Conservation (phyloP, 2,329 filamentous ascomycete genomes). For the Capronia americana region DNA sequence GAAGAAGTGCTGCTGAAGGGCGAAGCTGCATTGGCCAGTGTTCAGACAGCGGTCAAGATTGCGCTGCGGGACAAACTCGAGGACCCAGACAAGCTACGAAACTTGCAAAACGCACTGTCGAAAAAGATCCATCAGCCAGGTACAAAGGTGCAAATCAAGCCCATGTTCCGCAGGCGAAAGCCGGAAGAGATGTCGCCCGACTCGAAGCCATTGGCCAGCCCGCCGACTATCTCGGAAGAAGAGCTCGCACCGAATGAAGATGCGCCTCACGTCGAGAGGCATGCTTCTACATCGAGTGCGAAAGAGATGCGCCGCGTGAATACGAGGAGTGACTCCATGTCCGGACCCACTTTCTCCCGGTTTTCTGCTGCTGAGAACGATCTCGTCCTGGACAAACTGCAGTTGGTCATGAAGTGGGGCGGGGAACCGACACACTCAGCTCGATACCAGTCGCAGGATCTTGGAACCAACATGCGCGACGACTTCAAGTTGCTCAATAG, state of each 20-base stretch:
- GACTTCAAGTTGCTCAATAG: constrained; percentile 92
- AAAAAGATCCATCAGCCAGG: constrained; percentile 95
- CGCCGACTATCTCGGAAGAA: constrained; percentile 24
- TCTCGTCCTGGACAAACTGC: constrained; percentile 90
- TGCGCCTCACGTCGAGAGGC: constrained; percentile 19
- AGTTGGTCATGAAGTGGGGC: constrained; percentile 98
- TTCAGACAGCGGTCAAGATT: constrained; percentile 82
- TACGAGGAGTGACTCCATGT: constrained; percentile 80
- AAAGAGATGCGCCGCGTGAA: constrained; percentile 55
- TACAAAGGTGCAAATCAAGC: constrained; percentile 98
- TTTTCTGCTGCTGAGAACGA: constrained; percentile 94
- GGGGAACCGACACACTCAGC: constrained; percentile 97
- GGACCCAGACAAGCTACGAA: constrained; percentile 82
- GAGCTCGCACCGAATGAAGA: constrained; percentile 10
- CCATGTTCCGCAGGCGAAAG: constrained; percentile 93
- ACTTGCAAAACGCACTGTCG: constrained; percentile 82
- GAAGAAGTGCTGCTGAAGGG: constrained; percentile 95
- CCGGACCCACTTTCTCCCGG: constrained; percentile 88
- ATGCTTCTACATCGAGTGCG: constrained; percentile 27
- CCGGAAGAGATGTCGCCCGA: constrained; percentile 58
- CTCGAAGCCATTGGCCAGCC: constrained; percentile 12
- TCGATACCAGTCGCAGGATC: constrained; percentile 91
- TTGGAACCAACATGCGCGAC: constrained; percentile 94
- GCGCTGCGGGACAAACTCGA: constrained; percentile 81
- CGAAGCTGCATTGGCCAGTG: constrained; percentile 84